A percentile compares a stretch with the other conserved stretches of the same genome.
Evolutionary conservation across 129 eudicot genomes (phyloP).

Genomic region (Daucus carota): DH1_v3.0 NC_030384.2:28540001-28540500

Average conservation of each 20-base stretch:
- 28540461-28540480: background rate
- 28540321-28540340: conserved; percentile 86
- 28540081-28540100: background rate
- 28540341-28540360: conserved; percentile 97
- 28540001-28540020: background rate
- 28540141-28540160: background rate
- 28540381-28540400: conserved; percentile 78
- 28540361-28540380: conserved; percentile 91
- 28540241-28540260: conserved; percentile 89
- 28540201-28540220: conserved; percentile 65
- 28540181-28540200: conserved; percentile 52
- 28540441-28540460: background rate
- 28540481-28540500: too few relatives aligned
- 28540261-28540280: conserved; percentile 85
- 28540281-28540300: conserved; percentile 67
- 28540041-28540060: background rate
- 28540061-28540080: too few relatives aligned
- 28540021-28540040: background rate
- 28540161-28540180: background rate
- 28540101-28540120: background rate
- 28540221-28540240: conserved; percentile 92
- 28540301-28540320: conserved; percentile 81
- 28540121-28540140: background rate
- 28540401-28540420: conserved; percentile 30
- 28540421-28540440: background rate